phyloP scores from a whole-genome alignment of 768 basidiomycete genomes.

The Phaffia tasmanica region DNA sequence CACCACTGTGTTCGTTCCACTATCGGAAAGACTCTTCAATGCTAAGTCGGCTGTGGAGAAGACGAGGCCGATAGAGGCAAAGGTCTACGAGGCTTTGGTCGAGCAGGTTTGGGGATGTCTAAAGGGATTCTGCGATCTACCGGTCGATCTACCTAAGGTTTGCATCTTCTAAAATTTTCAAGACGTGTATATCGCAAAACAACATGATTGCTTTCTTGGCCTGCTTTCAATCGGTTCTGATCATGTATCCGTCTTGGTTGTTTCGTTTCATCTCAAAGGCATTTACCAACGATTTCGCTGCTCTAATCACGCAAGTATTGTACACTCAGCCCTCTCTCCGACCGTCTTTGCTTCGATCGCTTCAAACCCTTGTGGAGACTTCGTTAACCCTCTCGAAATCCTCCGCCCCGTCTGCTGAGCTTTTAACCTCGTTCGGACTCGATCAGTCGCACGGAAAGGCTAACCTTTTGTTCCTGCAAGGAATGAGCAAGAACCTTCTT shows the following conservation, averaged over 20 bases:
- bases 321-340: conserved; percentile 80
- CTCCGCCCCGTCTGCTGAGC: conserved; percentile 37
- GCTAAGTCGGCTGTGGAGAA: conserved; percentile 67
- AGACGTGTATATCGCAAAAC: background rate
- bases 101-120: conserved; percentile 89
- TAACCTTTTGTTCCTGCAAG: conserved; percentile 61
- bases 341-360: conserved; percentile 64
- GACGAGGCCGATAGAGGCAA: conserved; percentile 53
- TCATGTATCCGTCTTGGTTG: background rate
- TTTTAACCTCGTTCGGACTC: conserved; percentile 43
- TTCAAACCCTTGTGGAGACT: conserved; percentile 71
- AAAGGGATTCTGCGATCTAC: conserved; percentile 75
- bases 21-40: conserved; percentile 87
- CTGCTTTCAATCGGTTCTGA: background rate
- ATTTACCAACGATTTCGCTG: conserved; percentile 63
- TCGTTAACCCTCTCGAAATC: conserved; percentile 51
- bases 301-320: conserved; percentile 83
- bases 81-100: conserved; percentile 88
- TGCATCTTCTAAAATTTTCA: conserved; percentile 27
- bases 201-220: background rate
- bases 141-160: conserved; percentile 63
- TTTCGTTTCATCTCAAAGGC: conserved; percentile 43
- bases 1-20: conserved; percentile 76
- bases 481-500: conserved; percentile 82
- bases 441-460: conserved; percentile 51